These are phyloP conservation scores for Salix viminalis DNA, from an alignment of 345 rosid genomes.

Conservation along the genomic window DNA sequence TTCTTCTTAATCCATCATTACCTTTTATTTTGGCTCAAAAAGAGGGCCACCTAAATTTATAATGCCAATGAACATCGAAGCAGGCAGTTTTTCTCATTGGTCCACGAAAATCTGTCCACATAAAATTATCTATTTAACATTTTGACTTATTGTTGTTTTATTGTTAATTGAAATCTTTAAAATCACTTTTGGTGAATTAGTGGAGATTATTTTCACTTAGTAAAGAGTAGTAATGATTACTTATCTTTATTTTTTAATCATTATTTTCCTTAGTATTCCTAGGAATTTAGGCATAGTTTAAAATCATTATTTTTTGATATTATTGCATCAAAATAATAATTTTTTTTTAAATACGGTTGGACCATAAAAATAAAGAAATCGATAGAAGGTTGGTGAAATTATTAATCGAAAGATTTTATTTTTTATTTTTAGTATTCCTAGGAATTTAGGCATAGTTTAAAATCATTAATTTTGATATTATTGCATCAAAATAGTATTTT, in stretches of 20 bases:
- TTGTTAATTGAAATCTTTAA: neutral
- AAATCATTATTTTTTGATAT: no score
- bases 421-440: no score
- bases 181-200: neutral
- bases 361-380: no score
- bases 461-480: no score
- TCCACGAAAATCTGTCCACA: neutral
- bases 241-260: neutral
- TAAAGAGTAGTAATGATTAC: neutral
- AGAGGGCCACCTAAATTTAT: neutral
- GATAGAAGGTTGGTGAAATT: no score
- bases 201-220: neutral
- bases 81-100: neutral
- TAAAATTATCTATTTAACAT: neutral
- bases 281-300: no score
- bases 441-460: no score
- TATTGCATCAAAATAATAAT: no score
- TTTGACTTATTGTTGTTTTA: neutral
- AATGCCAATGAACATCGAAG: neutral
- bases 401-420: no score
- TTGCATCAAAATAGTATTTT: no score
- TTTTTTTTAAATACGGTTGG: no score
- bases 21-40: slow-evolving; percentile 1
- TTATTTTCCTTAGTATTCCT: no score
- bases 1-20: slow-evolving; percentile 23